Conservation (phyloP, 371 early-diverging fungal genomes). For the Syncephalastrum contaminatum region DNA sequence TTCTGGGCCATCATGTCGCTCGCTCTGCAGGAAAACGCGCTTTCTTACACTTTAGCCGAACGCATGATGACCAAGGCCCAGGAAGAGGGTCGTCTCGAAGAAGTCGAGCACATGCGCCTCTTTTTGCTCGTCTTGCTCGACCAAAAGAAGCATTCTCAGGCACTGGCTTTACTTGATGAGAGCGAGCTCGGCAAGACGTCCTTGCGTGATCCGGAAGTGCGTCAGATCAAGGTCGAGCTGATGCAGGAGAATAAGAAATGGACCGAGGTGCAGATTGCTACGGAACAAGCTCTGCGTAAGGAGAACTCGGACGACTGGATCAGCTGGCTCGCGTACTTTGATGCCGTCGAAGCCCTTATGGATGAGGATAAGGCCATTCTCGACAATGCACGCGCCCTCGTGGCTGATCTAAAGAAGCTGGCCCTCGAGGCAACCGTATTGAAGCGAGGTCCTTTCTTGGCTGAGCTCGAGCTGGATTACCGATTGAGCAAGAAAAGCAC, state of each 20-base stretch:
- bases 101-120: constrained; percentile 65
- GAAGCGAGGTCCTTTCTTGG: constrained; percentile 74
- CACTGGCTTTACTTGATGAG: constrained; percentile 56
- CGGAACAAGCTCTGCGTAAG: constrained; percentile 40
- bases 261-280: constrained; percentile 33
- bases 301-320: constrained; percentile 74
- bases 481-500: constrained; percentile 26
- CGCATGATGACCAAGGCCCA: constrained; percentile 83
- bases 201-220: constrained; percentile 64
- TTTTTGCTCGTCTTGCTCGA: constrained; percentile 66
- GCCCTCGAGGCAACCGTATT: constrained; percentile 41
- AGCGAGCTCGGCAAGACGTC: constrained; percentile 61
- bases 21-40: constrained; percentile 56
- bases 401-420: constrained; percentile 31
- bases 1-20: constrained; percentile 89
- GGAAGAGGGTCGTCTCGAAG: constrained; percentile 58
- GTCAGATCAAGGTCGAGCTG: constrained; percentile 59
- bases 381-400: constrained; percentile 39
- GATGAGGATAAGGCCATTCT: constrained; percentile 19
- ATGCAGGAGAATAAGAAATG: constrained; percentile 49
- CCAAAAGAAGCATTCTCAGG: constrained; percentile 62
- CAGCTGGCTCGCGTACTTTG: constrained; percentile 62
- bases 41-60: constrained; percentile 77
- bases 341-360: constrained; percentile 45
- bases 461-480: constrained; percentile 65